Conservation (phyloP, 2,329 filamentous ascomycete species). For the Penicillium sp. region DNA sequence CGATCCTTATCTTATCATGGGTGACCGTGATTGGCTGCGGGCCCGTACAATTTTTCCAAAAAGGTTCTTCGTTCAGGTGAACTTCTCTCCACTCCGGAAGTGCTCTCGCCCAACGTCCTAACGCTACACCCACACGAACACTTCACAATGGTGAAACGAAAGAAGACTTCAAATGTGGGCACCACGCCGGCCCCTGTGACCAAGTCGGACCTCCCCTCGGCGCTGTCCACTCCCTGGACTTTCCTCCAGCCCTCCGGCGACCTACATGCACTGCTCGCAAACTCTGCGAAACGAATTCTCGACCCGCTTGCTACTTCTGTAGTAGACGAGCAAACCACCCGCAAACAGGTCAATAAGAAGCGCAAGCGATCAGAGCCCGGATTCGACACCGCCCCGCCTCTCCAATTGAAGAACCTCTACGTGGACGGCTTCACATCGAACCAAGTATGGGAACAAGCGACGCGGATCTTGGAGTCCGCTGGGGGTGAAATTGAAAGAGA, state of each 20-base stretch:
- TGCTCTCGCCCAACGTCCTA: neutral
- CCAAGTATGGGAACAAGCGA: slow-evolving; percentile 94
- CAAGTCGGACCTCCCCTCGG: slow-evolving; percentile 23
- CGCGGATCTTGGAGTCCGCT: slow-evolving; percentile 74
- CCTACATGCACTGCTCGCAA: slow-evolving; percentile 71
- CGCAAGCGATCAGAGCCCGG: slow-evolving; percentile 68
- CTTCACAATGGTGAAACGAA: slow-evolving; percentile 22
- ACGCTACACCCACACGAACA: neutral
- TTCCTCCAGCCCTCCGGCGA: slow-evolving; percentile 76
- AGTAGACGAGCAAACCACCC: slow-evolving; percentile 71
- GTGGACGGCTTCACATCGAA: slow-evolving; percentile 83
- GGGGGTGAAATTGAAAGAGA: slow-evolving; percentile 58
- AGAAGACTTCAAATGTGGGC: slow-evolving; percentile 1
- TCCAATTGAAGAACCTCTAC: slow-evolving; percentile 83
- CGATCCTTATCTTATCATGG: slow-evolving; percentile 20
- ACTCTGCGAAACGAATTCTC: slow-evolving; percentile 77
- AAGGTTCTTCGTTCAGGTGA: too few relatives aligned
- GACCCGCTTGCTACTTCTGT: slow-evolving; percentile 77
- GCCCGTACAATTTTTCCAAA: slow-evolving; percentile 27
- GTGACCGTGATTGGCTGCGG: slow-evolving; percentile 8
- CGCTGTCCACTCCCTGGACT: slow-evolving; percentile 67
- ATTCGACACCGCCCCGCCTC: slow-evolving; percentile 54
- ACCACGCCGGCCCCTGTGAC: neutral
- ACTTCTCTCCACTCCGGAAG: slow-evolving; percentile 7
- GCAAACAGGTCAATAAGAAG: slow-evolving; percentile 72